phyloP scores from a whole-genome alignment of 768 basidiomycete genomes.

The Calocera viscosa region DNA sequence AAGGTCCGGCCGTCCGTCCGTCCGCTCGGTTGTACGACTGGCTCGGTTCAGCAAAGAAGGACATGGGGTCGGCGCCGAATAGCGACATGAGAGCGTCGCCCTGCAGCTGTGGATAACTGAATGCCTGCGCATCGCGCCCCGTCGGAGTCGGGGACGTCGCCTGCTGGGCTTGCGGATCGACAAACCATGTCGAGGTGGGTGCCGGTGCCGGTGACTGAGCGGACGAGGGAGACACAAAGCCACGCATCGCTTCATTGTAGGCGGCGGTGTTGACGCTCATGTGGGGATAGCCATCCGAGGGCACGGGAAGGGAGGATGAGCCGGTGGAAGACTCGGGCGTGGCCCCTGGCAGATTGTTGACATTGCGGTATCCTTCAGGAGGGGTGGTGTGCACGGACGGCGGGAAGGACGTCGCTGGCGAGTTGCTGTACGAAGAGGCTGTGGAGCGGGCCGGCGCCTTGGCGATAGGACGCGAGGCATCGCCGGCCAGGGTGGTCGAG shows the following conservation, averaged over 20 bases:
- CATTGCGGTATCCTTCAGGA: not conserved
- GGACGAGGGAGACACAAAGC: not conserved
- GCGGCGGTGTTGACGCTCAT: not conserved
- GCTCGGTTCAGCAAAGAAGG: not conserved
- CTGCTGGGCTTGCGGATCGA: not conserved
- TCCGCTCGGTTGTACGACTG: constrained; percentile 1
- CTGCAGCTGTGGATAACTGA: constrained; percentile 4
- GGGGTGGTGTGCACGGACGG: not conserved
- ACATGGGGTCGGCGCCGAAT: constrained; percentile 2
- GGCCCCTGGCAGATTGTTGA: not conserved
- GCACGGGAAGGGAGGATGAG: not conserved
- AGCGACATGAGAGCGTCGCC: constrained; percentile 7
- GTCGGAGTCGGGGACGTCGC: not conserved
- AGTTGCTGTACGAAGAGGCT: not conserved
- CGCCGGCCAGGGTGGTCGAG: not conserved
- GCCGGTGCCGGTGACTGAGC: not conserved
- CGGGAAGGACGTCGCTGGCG: not conserved
- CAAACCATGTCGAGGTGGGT: not conserved
- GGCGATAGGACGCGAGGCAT: not conserved
- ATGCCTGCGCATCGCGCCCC: not conserved
- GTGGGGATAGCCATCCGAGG: not conserved
- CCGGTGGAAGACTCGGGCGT: not conserved
- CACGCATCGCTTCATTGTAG: not conserved
- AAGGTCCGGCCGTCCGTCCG: not conserved
- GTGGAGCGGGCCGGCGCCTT: not conserved